These are phyloP conservation scores for Gigaspora rosea DNA, from an alignment of 192 early-diverging fungal genomes.

Conservation along the genomic window DNA sequence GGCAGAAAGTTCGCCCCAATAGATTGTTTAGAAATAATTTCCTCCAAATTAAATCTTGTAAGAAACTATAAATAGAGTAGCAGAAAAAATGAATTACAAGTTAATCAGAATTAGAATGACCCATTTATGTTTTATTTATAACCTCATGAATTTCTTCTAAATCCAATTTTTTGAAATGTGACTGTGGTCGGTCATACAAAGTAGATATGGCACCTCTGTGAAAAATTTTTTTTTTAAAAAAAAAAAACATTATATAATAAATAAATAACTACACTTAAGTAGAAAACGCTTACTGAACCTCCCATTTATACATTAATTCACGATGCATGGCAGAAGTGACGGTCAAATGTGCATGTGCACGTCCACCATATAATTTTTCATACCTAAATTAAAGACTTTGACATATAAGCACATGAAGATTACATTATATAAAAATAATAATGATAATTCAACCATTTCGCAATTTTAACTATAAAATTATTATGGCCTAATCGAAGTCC, in stretches of 20 bases:
- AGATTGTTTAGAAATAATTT: constrained; percentile 45
- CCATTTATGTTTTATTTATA: neutral
- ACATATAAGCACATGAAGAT: constrained; percentile 4
- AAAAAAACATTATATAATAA: neutral
- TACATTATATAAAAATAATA: neutral
- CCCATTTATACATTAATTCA: constrained; percentile 63
- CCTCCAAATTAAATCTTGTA: constrained; percentile 43
- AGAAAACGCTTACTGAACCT: constrained; percentile 54
- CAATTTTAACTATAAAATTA: constrained; percentile 56
- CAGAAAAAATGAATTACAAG: neutral
- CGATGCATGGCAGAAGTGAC: constrained; percentile 84
- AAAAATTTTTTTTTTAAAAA: too few species aligned
- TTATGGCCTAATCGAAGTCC: constrained; percentile 63
- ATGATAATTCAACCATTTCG: constrained; percentile 46
- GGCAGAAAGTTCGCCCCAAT: constrained; percentile 44
- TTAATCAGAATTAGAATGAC: neutral
- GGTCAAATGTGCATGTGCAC: constrained; percentile 79
- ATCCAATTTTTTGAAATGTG: constrained; percentile 70
- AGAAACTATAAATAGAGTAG: constrained; percentile 38
- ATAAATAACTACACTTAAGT: neutral
- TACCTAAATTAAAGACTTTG: constrained; percentile 39
- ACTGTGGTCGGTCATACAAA: constrained; percentile 81
- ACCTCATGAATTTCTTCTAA: constrained; percentile 70
- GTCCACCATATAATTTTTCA: constrained; percentile 63
- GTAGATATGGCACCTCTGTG: constrained; percentile 68